Base-by-base conservation (phyloP, 2,329 filamentous ascomycete species). In the Exophiala dermatitidis region DNA sequence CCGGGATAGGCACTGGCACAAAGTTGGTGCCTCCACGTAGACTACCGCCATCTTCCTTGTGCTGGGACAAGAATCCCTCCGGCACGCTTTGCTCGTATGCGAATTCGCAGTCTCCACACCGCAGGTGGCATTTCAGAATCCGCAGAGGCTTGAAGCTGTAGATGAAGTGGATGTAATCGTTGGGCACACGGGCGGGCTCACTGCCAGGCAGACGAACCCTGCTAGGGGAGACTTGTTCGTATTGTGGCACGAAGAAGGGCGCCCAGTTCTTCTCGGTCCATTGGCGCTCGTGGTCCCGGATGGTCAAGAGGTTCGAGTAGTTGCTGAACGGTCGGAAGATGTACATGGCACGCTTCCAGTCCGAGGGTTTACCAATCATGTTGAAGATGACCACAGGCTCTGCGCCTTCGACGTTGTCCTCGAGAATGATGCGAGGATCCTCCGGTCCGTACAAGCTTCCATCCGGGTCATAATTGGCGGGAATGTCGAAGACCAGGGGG, bases 301-400 rank as follows among this genome's bases (percentile, higher is more conserved):
- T 58, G 10, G 54, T 62, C 34, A 64, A 55, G 30, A 60, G 46
- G 6, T 56, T 59, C 4, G 60, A 61, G 26, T 53, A 42, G 36
- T 62, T 61, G 5, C 58, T 58, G 47, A 64, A 64, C 5, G 62
- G 61, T 9, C 61, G 58, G 37, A 59, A 60, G 26, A 62, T 53
- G 40, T 59, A 57, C 57, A 64, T 63, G 2, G 61, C 61, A 43
- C 61, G 60, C 29, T 52, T 50, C 53, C 55, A 56, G 29, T 53
- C 50, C 8, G 53, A 49, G n/a, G 46, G 34, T 38, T 59, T 58
- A 5, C 41, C 46, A 26, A 63, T 53, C 63, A 65, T 65, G 50
- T 64, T 64, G 57, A 64, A 65, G 32, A 64, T 53, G 30, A 64
- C 53, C 10, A 65, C 59, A 6, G 62, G 63, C 45, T 65, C 62